A percentile compares a stretch with the other conserved stretches of the same genome.
Evolutionary conservation across 106 monocot species (phyloP).

Genomic region (Platanthera guangdongensis): DNA sequence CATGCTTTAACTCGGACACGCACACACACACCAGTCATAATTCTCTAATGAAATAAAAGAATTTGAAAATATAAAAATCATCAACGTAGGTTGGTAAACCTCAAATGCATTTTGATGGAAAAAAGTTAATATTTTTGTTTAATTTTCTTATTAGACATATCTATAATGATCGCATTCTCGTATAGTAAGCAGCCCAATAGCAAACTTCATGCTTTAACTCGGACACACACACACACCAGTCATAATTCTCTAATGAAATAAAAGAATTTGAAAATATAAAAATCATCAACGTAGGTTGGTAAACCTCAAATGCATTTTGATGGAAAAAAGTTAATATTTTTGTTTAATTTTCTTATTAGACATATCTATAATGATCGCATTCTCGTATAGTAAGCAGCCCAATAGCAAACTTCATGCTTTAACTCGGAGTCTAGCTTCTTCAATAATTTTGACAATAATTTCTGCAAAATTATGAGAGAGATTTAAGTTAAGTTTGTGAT

Average conservation of each 20-base stretch:
- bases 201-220: too few relatives aligned
- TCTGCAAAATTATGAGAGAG: conserved; percentile 40
- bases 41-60: background rate
- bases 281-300: background rate
- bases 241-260: background rate
- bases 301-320: background rate
- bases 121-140: background rate
- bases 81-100: background rate
- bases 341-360: background rate
- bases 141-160: background rate
- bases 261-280: background rate
- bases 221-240: too few relatives aligned
- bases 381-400: conserved; percentile 97
- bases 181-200: conserved; percentile 98
- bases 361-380: background rate
- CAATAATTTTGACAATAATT: conserved; percentile 76
- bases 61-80: background rate
- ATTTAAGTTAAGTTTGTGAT: background rate
- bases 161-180: conserved; percentile 22
- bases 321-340: background rate
- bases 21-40: background rate
- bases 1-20: too few relatives aligned
- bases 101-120: background rate
- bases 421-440: conserved; percentile 92
- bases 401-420: conserved; percentile 97